Percentiles rank a stretch among this genome's conserved stretches.
phyloP scores from a whole-genome alignment of 179 eudicot species.

The Vitellaria paradoxa region DNA sequence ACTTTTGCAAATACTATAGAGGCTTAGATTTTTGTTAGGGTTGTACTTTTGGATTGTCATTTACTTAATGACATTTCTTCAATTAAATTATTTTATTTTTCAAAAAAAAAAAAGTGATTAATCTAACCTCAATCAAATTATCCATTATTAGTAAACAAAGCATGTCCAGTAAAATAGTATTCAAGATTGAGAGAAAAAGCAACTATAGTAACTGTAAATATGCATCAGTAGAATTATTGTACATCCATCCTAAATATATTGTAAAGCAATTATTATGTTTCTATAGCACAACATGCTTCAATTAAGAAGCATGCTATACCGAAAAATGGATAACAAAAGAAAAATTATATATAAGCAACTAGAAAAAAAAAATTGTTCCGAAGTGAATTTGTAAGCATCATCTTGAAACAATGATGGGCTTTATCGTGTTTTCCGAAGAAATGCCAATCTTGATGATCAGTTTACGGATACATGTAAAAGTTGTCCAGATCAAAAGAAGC shows the following conservation, averaged over 20 bases:
- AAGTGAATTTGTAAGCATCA: background rate
- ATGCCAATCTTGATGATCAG: background rate
- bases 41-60: no score
- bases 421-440: background rate
- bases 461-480: background rate
- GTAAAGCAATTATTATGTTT: background rate
- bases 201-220: background rate
- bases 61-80: no score
- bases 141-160: background rate
- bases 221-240: background rate
- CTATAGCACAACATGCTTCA: background rate
- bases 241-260: background rate
- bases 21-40: no score
- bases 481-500: background rate
- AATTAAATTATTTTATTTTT: no score
- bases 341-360: background rate
- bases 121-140: background rate
- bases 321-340: background rate
- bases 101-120: background rate
- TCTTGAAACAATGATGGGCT: background rate
- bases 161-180: background rate
- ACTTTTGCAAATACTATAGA: no score
- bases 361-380: background rate
- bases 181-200: background rate
- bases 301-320: background rate